Base-by-base conservation (phyloP, 2,329 filamentous ascomycete genomes). In the Thelonectria rubi region DNA sequence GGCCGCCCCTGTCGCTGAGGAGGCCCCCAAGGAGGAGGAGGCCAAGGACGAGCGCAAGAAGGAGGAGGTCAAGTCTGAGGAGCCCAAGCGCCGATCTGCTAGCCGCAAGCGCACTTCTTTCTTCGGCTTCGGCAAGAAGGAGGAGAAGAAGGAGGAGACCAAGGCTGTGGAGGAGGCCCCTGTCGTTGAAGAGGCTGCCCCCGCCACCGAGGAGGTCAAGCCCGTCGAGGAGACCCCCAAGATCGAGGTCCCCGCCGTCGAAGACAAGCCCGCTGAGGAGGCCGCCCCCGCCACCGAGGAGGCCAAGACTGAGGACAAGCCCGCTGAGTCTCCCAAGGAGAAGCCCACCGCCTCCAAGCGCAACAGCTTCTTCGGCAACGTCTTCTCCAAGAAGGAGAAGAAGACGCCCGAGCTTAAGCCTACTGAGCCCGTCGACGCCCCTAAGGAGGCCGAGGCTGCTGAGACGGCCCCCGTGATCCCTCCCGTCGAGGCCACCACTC, bases 51-150 rank as follows among this genome's bases (percentile, higher is more conserved):
- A 77, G 58, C 74, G 76, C 52, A 70, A 70, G 57, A 76, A 78
- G 72, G 79, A 83, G 63, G 84, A 87, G 68, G 75, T 76, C 51
- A 82, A 86, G 77, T 81, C 84, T 71, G 82, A 88, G 72, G 82
- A 86, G 74, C 78, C 84, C 66, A 88, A 88, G 82, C 84, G 83
- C 67, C 84, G 87, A 73, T 88, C 86, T 69, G 82, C 83, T 52
- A 89, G 86, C 75, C 84, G 85, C 73, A 90, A 90, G 86, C 87
- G 88, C 54, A 78, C 80, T 48, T 89, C 87, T 56, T 85, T 89
- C 79, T 89, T 90, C 71, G 84, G 84, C 69, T 81, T 88, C 65
- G 81, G 83, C 71, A 85, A 86, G 79, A 87, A 86, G 79, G 80
- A 78, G 67, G 78, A 81, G 62, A 78, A 78, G 75, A 85, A 86